Base-by-base conservation (phyloP, 768 basidiomycete species). In the Kwoniella bestiolae region DNA sequence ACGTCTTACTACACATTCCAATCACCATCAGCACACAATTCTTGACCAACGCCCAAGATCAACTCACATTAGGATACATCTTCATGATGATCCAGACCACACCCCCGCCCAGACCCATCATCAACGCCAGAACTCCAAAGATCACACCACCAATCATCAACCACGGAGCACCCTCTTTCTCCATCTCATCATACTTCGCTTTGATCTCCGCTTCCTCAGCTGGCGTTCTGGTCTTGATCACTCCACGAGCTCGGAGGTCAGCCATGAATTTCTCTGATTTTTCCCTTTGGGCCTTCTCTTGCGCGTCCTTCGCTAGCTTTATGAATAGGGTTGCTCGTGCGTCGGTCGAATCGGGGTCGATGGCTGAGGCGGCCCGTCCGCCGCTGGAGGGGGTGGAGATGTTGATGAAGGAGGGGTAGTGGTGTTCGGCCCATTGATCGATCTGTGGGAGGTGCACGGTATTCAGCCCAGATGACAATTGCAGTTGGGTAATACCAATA, bases 391-490 rank as follows among this genome's bases (percentile, higher is more conserved):
- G 47, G 18, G 66, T 62, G 21, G 69, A 58, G 56, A 83, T 70
- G 44, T 56, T 57, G 47, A 99, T 86, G 84, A 95, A 96, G 2
- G 93, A 91, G 2, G 95, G 95, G 83, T 91, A 99, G 80, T 94
- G 85, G 71, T 89, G 90, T 81, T 97, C 95, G 63, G 84, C 88
- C 95, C 95, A 98, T 82, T 89, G 87, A 73, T 97, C 94, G 79
- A 98, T 91, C 92, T 84, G 70, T 2, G 34, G n/a, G 4, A 8
- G 52, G 23, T 25, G 26, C 5, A 47, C 16, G n/a, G n/a, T n/a
- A n/a, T n/a, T n/a, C n/a, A n/a, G n/a, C n/a, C n/a, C n/a, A n/a
- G n/a, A n/a, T n/a, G n/a, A n/a, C n/a, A n/a, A n/a, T n/a, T n/a
- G n/a, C n/a, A n/a, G n/a, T n/a, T n/a, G n/a, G n/a, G n/a, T n/a